Base-by-base conservation (phyloP, 139 green algal genomes). In the Coelastrella sp. region DNA sequence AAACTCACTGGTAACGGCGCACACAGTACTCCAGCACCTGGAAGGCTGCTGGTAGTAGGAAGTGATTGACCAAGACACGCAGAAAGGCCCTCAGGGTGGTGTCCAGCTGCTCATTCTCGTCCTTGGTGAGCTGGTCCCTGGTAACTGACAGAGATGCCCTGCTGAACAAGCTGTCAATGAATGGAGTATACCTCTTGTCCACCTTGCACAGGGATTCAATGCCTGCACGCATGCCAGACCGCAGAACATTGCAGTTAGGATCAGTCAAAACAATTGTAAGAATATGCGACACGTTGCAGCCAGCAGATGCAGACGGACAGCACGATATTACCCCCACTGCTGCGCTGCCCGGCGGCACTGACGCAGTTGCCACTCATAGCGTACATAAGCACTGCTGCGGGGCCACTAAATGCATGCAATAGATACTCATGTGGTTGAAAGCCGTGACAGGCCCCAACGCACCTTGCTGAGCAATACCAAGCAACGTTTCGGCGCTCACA, bases 1-100 rank as follows among this genome's bases (percentile, higher is more conserved):
- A 6, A 13, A 60, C 91, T 80, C 63, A 97, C 95, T 88, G 96
- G 91, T 94, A 98, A 6, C 90, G 81, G 4, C 96, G 90, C 13
- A 99, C 92, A 17, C 98, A 88, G 81, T 94, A 98, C 87, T 99
- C 96, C 3, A 99, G 88, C 0, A 90, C 92, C 77, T 97, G 94
- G 59, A 94, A 94, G 0, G 94, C 89, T 5, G 91, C 77, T 5
- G 89, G 85, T 15, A 87, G 40, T 25, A 98, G 87, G 74, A 98
- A 96, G 82, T 97, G 88, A 50, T 91, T 81, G n/a, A 86, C 86
- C 11, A 99, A 92, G 53, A 98, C 86, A 7, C 38, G 63, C 57
- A 96, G 89, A 83, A 97, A 97, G 6, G 84, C 72, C 2, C 69
- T 25, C 3, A 99, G 79, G 4, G 80, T 89, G 2, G 81, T 81